phyloP scores from a whole-genome alignment of 768 basidiomycete species.

The Russula virescens region DNA sequence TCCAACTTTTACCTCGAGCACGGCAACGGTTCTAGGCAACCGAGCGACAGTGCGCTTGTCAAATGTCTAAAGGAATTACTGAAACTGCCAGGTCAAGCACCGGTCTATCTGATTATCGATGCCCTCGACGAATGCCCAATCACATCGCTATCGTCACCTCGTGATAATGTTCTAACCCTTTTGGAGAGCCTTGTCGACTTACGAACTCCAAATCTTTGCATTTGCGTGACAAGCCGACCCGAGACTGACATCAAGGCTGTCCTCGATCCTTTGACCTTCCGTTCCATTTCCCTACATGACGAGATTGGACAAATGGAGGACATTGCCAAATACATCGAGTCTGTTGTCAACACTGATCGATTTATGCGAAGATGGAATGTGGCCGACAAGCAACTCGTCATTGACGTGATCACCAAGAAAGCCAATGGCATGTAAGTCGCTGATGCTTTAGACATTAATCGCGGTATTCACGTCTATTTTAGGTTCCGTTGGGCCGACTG shows the following conservation, averaged over 20 bases:
- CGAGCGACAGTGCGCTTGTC: neutral
- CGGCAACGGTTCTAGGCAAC: neutral
- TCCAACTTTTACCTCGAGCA: neutral
- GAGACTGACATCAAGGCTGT: neutral
- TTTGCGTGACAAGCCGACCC: neutral
- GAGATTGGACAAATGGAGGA: neutral
- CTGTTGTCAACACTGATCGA: neutral
- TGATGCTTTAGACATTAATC: neutral
- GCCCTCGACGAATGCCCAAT: slow-evolving; percentile 2
- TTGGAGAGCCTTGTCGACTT: neutral
- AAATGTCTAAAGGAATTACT: neutral
- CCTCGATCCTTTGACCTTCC: neutral
- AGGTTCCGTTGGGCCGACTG: slow-evolving; percentile 1
- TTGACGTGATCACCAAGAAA: neutral
- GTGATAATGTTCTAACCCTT: neutral
- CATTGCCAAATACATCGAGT: neutral
- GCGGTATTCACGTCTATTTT: neutral
- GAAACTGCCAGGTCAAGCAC: neutral
- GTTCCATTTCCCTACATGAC: neutral
- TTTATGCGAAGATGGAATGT: neutral
- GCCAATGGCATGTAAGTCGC: neutral
- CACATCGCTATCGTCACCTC: neutral
- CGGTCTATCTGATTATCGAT: neutral
- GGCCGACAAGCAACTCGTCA: neutral
- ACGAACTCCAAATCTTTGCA: neutral